Evolutionary conservation across 2,329 filamentous ascomycete species (phyloP), one percentile per base, ranked within the genome.

Genomic region (Aciculosporium take): DNA sequence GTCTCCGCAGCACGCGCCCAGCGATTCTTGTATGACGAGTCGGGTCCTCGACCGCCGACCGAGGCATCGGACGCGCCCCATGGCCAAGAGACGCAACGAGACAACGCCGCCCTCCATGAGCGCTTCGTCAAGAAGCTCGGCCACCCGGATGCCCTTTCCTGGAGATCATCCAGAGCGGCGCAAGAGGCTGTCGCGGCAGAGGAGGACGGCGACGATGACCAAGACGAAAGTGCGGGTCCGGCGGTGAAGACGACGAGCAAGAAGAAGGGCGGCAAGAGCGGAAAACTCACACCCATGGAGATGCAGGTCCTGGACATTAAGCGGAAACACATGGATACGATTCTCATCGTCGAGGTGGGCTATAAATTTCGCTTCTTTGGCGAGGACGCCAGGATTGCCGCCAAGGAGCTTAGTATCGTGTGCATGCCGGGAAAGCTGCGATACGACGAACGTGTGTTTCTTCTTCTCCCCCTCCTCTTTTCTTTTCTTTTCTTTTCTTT

Each of bases 291-390:
- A 0, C 91, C 91, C 0, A 83, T 98, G 79, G 88, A 96, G 59
- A 74, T 83, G 31, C 91, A 96, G 54, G 83, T 94, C 44, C 71
- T 98, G 5, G 88, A 94, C 15, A 94, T 98, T 60, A 98, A 98
- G 64, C 73, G 79, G 45, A 84, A 89, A 51, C 80, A 96, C 56
- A 72, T 86, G 65, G 91, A 96, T 56, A 91, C 89, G 0, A 54
- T 98, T 17, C 69, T 98, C 41, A 83, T 96, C 10, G 79, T 96
- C 40, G 89, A 98, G 58, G 91, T 96, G 7, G 91, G 91, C 39
- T 98, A 98, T 65, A 98, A 98, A 58, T 98, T 94, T 63, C 80
- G 84, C 27, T 94, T 98, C 65, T 94, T 94, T 56, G 91, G 91
- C 9, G 89, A 96, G 54, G 91, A 98, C 65, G 91, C 91, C 7